Evolutionary conservation across 108 stramenopile genomes (phyloP).

Genomic region (Conticribra guillardii): DNA sequence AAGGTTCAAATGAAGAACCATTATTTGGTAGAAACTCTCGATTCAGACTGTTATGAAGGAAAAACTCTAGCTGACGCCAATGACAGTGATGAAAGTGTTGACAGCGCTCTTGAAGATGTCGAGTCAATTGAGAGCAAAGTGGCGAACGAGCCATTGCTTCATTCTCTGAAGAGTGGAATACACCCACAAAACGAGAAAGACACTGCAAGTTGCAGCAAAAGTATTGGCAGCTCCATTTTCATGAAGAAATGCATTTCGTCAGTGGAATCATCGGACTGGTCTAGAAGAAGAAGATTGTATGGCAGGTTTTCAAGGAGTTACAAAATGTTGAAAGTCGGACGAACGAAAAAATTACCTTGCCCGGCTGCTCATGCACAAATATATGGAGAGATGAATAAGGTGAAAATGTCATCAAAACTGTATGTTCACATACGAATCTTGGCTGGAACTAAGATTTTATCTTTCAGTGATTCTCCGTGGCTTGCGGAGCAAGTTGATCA

Average conservation of each 20-base stretch:
- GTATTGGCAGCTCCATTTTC: slow-evolving; percentile 4
- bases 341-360: slow-evolving; percentile 34
- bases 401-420: slow-evolving; percentile 7
- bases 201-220: not conserved
- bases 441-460: slow-evolving; percentile 46
- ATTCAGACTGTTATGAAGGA: not conserved
- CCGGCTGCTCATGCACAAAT: slow-evolving; percentile 2
- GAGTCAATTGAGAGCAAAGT: slow-evolving; percentile 2
- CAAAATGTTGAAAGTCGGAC: slow-evolving; percentile 33
- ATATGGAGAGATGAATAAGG: not conserved
- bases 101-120: not conserved
- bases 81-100: not conserved
- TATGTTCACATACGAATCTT: slow-evolving; percentile 41
- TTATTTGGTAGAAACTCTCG: not conserved
- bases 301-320: slow-evolving; percentile 30
- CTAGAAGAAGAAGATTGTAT: not conserved
- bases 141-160: not conserved
- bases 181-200: not conserved
- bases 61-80: slow-evolving; percentile 1
- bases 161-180: not conserved
- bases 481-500: slow-evolving; percentile 33
- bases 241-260: not conserved
- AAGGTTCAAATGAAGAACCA: not conserved
- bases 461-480: slow-evolving; percentile 42
- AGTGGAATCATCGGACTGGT: not conserved